Conservation (phyloP, 2,329 filamentous ascomycete species). For the Lachnellula cervina region DNA sequence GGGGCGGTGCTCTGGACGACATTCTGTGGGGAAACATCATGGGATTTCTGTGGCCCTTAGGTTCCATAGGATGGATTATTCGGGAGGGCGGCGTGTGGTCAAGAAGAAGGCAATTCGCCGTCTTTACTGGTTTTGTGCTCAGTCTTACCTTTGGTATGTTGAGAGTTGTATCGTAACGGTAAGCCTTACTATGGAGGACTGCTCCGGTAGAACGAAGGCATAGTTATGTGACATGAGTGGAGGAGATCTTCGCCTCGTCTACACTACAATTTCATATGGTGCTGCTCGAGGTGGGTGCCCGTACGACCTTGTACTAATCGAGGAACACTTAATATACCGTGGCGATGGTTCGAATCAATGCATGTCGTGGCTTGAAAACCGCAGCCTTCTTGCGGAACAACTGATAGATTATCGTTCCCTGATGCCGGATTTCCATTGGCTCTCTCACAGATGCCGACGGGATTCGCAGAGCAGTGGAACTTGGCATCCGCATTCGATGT, state of each 20-base stretch:
- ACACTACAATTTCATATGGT: neutral
- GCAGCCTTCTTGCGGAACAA: neutral
- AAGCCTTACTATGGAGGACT: neutral
- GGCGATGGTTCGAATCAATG: neutral
- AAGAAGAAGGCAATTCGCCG: conserved; percentile 77
- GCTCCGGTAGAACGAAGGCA: neutral
- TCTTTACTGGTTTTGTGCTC: conserved; percentile 76
- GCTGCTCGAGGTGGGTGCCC: neutral
- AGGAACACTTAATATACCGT: neutral
- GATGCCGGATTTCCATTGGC: neutral
- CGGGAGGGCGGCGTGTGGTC: conserved; percentile 86
- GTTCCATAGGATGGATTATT: conserved; percentile 77
- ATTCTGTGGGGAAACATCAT: conserved; percentile 83
- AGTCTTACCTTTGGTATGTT: conserved; percentile 73
- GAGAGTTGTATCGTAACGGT: conserved; percentile 28
- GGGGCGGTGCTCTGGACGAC: conserved; percentile 62
- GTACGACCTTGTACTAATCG: neutral
- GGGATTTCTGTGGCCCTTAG: conserved; percentile 93
- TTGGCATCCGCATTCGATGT: neutral
- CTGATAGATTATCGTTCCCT: neutral
- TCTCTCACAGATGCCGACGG: neutral
- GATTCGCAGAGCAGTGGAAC: neutral
- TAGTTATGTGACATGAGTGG: neutral
- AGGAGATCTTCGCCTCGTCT: neutral
- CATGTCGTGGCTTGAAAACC: neutral